Evolutionary conservation across 768 basidiomycete species (phyloP).

Genomic region (Exsudoporus frostii): DNA sequence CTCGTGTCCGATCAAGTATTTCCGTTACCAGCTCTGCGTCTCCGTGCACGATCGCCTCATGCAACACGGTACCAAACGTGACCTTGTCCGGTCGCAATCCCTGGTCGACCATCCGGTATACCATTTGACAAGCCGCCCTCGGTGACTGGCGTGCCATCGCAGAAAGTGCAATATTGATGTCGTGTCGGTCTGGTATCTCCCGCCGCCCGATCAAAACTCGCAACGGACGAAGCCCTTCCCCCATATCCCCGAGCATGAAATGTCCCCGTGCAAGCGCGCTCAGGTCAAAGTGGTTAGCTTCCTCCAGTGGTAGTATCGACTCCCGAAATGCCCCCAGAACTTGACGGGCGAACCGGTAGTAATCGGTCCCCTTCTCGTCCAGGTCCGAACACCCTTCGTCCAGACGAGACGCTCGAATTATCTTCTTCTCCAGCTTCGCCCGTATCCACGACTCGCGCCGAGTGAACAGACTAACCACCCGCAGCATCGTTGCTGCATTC

Average conservation of each 20-base stretch:
- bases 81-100: slow-evolving; percentile 52
- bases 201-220: slow-evolving; percentile 43
- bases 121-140: slow-evolving; percentile 40
- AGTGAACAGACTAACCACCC: slow-evolving; percentile 43
- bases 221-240: slow-evolving; percentile 47
- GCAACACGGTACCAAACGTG: slow-evolving; percentile 61
- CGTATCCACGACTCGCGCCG: slow-evolving; percentile 22
- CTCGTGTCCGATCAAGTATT: slow-evolving; percentile 41
- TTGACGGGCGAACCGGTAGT: slow-evolving; percentile 40
- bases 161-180: slow-evolving; percentile 61
- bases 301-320: slow-evolving; percentile 43
- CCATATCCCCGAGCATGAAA: slow-evolving; percentile 51
- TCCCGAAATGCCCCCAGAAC: slow-evolving; percentile 44
- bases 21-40: slow-evolving; percentile 43
- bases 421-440: slow-evolving; percentile 10
- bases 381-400: neutral
- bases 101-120: slow-evolving; percentile 47
- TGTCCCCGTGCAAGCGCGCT: slow-evolving; percentile 62
- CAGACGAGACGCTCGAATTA: neutral
- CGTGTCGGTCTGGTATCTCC: slow-evolving; percentile 58
- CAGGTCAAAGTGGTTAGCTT: slow-evolving; percentile 48
- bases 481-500: slow-evolving; percentile 40
- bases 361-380: slow-evolving; percentile 6
- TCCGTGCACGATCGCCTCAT: slow-evolving; percentile 47
- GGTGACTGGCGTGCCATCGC: slow-evolving; percentile 51